These are phyloP conservation scores for Actinomucor elegans DNA, from an alignment of 371 early-diverging fungal species.

Conservation along the genomic window DNA sequence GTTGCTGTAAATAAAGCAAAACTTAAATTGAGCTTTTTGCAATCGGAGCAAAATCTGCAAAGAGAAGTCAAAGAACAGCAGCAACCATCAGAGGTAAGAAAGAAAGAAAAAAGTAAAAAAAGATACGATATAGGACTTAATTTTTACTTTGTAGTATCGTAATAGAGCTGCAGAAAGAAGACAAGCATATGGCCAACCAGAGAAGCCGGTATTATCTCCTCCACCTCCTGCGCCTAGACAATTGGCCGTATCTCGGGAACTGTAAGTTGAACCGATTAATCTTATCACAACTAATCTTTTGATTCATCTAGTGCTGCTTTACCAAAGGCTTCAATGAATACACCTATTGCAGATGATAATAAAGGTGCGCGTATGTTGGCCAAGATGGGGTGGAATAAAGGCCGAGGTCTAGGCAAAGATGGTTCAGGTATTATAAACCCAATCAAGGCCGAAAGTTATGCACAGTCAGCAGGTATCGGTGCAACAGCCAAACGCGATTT, in stretches of 20 bases:
- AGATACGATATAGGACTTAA: background rate
- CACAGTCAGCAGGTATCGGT: constrained; percentile 40
- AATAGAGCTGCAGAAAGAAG: constrained; percentile 72
- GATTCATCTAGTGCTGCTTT: constrained; percentile 4
- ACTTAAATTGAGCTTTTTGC: constrained; percentile 24
- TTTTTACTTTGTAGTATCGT: constrained; percentile 46
- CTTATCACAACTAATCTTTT: too few species aligned
- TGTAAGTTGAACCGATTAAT: constrained; percentile 5
- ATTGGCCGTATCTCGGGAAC: constrained; percentile 1
- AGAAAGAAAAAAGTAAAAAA: background rate
- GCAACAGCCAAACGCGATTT: constrained; percentile 4
- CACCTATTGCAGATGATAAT: constrained; percentile 39
- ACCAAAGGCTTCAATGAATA: constrained; percentile 26
- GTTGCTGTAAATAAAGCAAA: constrained; percentile 33
- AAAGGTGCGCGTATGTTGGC: constrained; percentile 43
- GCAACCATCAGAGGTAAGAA: constrained; percentile 28
- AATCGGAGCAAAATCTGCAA: constrained; percentile 18
- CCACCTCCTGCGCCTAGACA: constrained; percentile 16
- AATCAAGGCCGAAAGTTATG: constrained; percentile 40
- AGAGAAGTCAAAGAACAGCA: constrained; percentile 19
- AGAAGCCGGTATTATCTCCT: constrained; percentile 36
- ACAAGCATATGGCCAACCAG: constrained; percentile 63
- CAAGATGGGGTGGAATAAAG: constrained; percentile 49
- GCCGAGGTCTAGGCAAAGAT: constrained; percentile 45
- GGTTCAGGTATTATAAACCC: constrained; percentile 44